A percentile compares a stretch with the other conserved stretches of the same genome.
These are phyloP conservation scores for Mycena chlorophos DNA, from an alignment of 768 basidiomycete genomes.

Conservation along the genomic window DNA sequence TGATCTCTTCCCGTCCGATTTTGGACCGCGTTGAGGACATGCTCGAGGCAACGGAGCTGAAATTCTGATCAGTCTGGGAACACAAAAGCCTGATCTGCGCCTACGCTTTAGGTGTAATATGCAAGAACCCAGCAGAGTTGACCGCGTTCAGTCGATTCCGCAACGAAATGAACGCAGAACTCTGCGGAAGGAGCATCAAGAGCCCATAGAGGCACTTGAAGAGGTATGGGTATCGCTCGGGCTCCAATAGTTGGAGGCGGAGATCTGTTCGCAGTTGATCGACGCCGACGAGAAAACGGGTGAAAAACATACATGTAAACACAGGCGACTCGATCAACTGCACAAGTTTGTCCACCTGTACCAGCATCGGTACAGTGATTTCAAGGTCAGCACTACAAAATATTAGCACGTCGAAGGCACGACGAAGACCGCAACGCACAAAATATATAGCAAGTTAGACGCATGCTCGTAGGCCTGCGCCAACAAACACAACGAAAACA, in stretches of 20 bases:
- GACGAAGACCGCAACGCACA: conserved; percentile 48
- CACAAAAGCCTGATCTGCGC: conserved; percentile 24
- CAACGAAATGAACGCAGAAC: conserved; percentile 91
- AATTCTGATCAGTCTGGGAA: neutral
- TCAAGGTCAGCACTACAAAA: conserved; percentile 85
- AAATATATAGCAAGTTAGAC: conserved; percentile 91
- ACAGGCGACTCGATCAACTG: conserved; percentile 98
- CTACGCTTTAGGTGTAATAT: conserved; percentile 85
- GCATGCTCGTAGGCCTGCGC: conserved; percentile 99
- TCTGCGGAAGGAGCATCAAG: conserved; percentile 96
- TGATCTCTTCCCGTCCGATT: conserved; percentile 83
- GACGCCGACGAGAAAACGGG: neutral
- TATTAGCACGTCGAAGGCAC: neutral
- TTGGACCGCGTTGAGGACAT: conserved; percentile 66
- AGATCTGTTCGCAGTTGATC: conserved; percentile 49
- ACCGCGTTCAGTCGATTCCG: conserved; percentile 93
- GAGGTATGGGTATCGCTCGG: conserved; percentile 92
- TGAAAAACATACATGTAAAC: conserved; percentile 79
- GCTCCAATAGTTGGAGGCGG: conserved; percentile 92
- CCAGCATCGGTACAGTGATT: conserved; percentile 90
- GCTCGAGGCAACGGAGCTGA: conserved; percentile 32
- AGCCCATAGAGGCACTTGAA: conserved; percentile 98
- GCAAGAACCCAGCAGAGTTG: conserved; percentile 90
- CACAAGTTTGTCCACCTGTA: conserved; percentile 97
- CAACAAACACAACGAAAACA: conserved; percentile 92